These are phyloP conservation scores for Cystobasidiopsis lactophilus DNA, from an alignment of 768 basidiomycete genomes.

Conservation along the genomic window DNA sequence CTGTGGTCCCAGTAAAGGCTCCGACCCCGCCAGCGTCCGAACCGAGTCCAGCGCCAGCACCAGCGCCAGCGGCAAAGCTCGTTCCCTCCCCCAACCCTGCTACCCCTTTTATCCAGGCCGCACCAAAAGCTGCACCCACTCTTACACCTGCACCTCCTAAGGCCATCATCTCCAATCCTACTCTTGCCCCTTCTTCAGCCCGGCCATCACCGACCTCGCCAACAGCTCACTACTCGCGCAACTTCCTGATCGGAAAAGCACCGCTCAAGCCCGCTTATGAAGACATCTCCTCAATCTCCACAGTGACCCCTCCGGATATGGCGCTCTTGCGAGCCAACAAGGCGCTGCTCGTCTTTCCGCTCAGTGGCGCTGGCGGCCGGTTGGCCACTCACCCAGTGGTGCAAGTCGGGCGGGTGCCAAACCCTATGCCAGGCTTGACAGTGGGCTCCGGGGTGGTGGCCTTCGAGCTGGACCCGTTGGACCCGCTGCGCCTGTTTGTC, in stretches of 20 bases:
- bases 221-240: slow-evolving; percentile 23
- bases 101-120: neutral
- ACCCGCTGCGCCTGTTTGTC: slow-evolving; percentile 14
- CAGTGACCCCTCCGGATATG: slow-evolving; percentile 21
- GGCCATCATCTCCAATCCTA: too few species aligned
- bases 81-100: neutral
- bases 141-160: neutral
- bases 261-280: slow-evolving; percentile 25
- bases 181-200: neutral
- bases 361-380: slow-evolving; percentile 26
- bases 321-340: slow-evolving; percentile 22
- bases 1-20: neutral
- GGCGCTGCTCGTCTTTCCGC: slow-evolving; percentile 24
- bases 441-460: slow-evolving; percentile 23
- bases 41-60: slow-evolving; percentile 68
- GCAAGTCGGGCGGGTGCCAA: slow-evolving; percentile 22
- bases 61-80: slow-evolving; percentile 25
- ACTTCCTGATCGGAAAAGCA: slow-evolving; percentile 25
- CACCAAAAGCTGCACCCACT: neutral
- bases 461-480: slow-evolving; percentile 23
- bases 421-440: slow-evolving; percentile 19
- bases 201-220: neutral
- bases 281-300: slow-evolving; percentile 22
- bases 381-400: slow-evolving; percentile 22
- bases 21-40: slow-evolving; percentile 30